Base-by-base conservation (phyloP, 140 eudicot genomes). In the Stevia rebaudiana region DNA sequence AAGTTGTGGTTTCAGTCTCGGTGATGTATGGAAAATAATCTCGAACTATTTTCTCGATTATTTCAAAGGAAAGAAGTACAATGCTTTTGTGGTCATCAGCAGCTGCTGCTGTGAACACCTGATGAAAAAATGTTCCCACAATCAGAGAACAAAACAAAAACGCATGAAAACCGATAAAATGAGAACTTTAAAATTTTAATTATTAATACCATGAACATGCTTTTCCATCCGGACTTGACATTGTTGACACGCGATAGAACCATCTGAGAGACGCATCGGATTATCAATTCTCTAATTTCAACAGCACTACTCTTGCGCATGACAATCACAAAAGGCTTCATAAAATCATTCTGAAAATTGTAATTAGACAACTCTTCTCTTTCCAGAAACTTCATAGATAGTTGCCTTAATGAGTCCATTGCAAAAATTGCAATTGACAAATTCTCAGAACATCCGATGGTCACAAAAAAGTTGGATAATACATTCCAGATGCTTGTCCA, bases 221-320 rank as follows among this genome's bases (percentile, higher is more conserved):
- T 91, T 77, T 87, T 91, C 98, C 98, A 91, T 67, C 98, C 98
- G 9, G 98, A 91, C 54, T 91, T 91, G 42, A 91, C 96, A 77
- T 91, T 83, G 41, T 81, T 87, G 31, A 91, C 98, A 22, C 95
- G 95, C 31, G 98, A 91, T 63, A 87, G 68, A 69, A 91, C 98
- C 98, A 91, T 91, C 57, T 91, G 98, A 69, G 98, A 91, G 47
- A 91, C 92, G 6, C 98, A 91, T 81, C 98, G 81, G 69, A 91
- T 91, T 36, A 91, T 91, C 56, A 91, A 64, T 80, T 91, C 98
- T 72, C 98, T 85, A 74, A 91, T 91, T 80, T 91, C 98, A 31
- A 91, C 98, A 72, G 98, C 98, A 33, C 81, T 79, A 57, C 96
- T 87, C 84, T 83, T 87, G 30, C 98, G 89, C 98, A 91, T 91